Evolutionary conservation across 192 early-diverging fungal species (phyloP).

Genomic region (Linnemannia elongata): DNA sequence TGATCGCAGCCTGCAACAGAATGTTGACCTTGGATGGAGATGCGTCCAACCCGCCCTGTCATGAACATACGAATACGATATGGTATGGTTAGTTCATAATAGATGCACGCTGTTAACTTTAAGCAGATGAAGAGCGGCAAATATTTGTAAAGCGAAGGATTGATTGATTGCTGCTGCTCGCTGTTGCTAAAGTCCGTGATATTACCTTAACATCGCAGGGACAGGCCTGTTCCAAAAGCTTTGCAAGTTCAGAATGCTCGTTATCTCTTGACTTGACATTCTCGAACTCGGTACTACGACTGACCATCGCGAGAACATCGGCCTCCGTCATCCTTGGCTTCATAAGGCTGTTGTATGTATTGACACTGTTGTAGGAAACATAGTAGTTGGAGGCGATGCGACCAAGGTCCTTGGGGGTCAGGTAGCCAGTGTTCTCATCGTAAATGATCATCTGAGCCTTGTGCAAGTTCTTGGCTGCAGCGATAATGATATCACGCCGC

Average conservation of each 20-base stretch:
- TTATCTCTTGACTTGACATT: constrained; percentile 92
- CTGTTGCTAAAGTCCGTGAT: neutral
- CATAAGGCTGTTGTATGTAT: constrained; percentile 89
- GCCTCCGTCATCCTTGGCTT: constrained; percentile 93
- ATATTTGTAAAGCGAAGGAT: too few species aligned
- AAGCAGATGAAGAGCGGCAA: too few species aligned
- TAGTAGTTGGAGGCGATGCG: constrained; percentile 96
- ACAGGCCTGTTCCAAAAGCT: constrained; percentile 76
- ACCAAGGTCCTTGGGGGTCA: constrained; percentile 93
- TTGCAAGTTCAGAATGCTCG: constrained; percentile 86
- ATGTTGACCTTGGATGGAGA: constrained; percentile 95
- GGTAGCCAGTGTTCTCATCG: constrained; percentile 83
- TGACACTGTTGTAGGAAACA: constrained; percentile 89
- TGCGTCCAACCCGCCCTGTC: constrained; percentile 83
- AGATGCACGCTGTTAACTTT: neutral
- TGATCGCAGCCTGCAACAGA: constrained; percentile 90
- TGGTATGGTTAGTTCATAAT: neutral
- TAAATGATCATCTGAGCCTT: constrained; percentile 96
- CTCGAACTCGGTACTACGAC: constrained; percentile 93
- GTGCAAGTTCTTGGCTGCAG: constrained; percentile 80
- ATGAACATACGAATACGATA: neutral
- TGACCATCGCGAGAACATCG: constrained; percentile 91
- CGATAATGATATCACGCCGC: constrained; percentile 84
- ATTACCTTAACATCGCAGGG: constrained; percentile 89
- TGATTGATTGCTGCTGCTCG: neutral